These are phyloP conservation scores for Leccinum pachyderme DNA, from an alignment of 1,284 basidiomycete species.

Conservation along the genomic window DNA sequence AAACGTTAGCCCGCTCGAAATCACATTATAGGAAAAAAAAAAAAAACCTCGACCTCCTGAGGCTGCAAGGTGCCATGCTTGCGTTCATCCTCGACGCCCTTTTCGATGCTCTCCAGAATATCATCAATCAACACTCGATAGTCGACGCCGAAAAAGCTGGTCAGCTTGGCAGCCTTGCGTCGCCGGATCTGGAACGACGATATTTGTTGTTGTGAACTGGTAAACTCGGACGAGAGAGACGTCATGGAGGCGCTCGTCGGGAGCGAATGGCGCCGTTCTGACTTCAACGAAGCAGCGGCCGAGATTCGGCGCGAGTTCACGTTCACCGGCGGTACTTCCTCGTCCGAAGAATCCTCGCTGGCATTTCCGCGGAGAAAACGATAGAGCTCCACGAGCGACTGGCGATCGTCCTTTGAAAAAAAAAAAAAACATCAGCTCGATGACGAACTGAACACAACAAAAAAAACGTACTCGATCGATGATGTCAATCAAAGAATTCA, in stretches of 20 bases:
- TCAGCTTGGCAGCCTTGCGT: constrained; percentile 72
- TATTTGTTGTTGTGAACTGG: constrained; percentile 44
- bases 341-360: constrained; percentile 22
- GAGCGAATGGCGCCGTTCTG: constrained; percentile 67
- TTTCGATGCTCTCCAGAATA: constrained; percentile 75
- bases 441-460: constrained; percentile 2
- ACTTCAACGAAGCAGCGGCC: constrained; percentile 37
- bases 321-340: constrained; percentile 18
- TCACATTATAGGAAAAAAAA: neutral
- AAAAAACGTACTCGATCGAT: constrained; percentile 60
- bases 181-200: constrained; percentile 67
- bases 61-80: constrained; percentile 58
- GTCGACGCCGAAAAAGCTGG: constrained; percentile 80
- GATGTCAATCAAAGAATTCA: constrained; percentile 74
- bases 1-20: constrained; percentile 3
- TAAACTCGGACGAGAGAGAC: constrained; percentile 53
- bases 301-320: constrained; percentile 25
- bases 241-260: constrained; percentile 61
- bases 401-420: constrained; percentile 70
- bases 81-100: constrained; percentile 66
- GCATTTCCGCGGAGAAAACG: constrained; percentile 54
- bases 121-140: constrained; percentile 73
- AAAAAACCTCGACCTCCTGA: constrained; percentile 65
- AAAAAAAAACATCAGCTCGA: neutral
- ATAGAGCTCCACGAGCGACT: constrained; percentile 70